These are phyloP conservation scores for Aegilops sharonensis DNA, from an alignment of 176 grass and related monocot genomes.

Conservation along the genomic window DNA sequence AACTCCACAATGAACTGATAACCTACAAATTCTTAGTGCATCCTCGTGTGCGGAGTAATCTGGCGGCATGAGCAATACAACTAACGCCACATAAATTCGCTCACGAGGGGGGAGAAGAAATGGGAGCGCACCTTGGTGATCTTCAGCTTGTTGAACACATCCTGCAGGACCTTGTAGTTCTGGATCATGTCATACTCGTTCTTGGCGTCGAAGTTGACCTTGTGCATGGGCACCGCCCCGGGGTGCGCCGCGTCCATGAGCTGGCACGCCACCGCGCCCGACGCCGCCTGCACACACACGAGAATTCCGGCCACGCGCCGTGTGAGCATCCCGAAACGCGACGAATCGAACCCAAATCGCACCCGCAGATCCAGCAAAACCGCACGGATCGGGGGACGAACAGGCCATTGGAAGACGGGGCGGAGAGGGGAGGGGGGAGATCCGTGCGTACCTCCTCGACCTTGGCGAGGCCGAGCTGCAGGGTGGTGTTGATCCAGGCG, in stretches of 20 bases:
- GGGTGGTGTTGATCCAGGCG: slow-evolving; percentile 94
- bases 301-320: not conserved
- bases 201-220: slow-evolving; percentile 98
- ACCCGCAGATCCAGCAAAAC: not conserved
- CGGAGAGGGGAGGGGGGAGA: not conserved
- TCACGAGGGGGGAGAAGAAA: not conserved
- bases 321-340: not conserved
- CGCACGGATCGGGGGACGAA: not conserved
- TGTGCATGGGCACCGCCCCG: slow-evolving; percentile 92
- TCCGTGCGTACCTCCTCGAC: slow-evolving; percentile 74
- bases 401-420: not conserved
- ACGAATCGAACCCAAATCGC: not conserved
- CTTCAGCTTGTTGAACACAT: slow-evolving; percentile 96
- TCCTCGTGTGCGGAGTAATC: not conserved
- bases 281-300: slow-evolving; percentile 50
- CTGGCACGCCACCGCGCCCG: slow-evolving; percentile 90
- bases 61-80: not conserved
- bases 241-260: slow-evolving; percentile 90
- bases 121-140: slow-evolving; percentile 69
- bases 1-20: too few species aligned
- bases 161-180: slow-evolving; percentile 99
- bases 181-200: slow-evolving; percentile 98
- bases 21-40: too few species aligned
- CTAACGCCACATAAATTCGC: not conserved
- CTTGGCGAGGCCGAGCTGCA: slow-evolving; percentile 90